Base-by-base conservation (phyloP, 257 asterid species). In the Solanum raphanifolium region DNA sequence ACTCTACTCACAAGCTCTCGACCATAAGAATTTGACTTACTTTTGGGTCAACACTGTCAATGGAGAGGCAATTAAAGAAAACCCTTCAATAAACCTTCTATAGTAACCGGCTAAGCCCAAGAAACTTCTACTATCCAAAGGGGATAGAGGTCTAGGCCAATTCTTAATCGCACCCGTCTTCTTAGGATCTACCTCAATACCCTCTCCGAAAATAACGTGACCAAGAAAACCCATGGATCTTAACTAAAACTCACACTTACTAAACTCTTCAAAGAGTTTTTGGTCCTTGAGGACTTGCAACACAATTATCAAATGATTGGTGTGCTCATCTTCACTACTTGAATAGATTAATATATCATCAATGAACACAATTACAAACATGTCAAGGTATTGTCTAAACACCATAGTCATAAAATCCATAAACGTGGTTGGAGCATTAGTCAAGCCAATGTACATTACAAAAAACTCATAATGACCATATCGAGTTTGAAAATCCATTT, bases 191-290 rank as follows among this genome's bases (percentile, higher is more conserved):
- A 55, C 4, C n/a, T 1, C n/a, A 55, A 55, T 55, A 55, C 65
- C n/a, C n/a, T 55, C 6, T 18, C 0, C 4, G 0, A 0, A 55
- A 55, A 55, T 1, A 55, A 6, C 0, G n/a, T 18, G 65, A 52
- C 23, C 2, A 52, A 52, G 62, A 6, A 52, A 52, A 52, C 62
- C 10, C 10, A 52, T 3, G 1, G 4, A 20, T 18, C n/a, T 18
- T 55, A 18, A 18, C 10, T 4, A 55, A 55, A 18, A 18, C n/a
- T 55, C n/a, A 18, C n/a, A 55, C 4, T 55, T 18, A 52, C n/a
- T 55, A 2, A 55, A 55, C 10, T 18, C 2, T 18, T 55, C 65
- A 55, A 55, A 55, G n/a, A 55, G 10, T 55, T 55, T 18, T 55
- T 55, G n/a, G 65, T 55, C n/a, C 9, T 18, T 55, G 3, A 55